Evolutionary conservation across 2,329 filamentous ascomycete species (phyloP).

Genomic region (Chrysoporthe austroafricana): DNA sequence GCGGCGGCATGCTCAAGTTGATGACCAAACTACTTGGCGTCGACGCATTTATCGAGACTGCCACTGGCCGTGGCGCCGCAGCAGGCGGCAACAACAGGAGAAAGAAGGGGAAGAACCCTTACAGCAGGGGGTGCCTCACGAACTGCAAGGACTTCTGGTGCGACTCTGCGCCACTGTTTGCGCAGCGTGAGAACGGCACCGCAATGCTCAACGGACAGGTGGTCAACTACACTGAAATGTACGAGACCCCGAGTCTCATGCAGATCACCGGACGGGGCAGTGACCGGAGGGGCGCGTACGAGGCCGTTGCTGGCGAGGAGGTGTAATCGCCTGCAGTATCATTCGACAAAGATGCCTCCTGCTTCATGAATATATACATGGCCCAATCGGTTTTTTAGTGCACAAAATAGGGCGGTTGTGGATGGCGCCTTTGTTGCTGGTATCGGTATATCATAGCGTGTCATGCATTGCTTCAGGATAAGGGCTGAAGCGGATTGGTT

Average conservation of each 20-base stretch:
- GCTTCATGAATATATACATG: neutral
- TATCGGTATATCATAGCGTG: slow-evolving; percentile 20
- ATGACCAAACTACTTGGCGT: slow-evolving; percentile 87
- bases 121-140: slow-evolving; percentile 77
- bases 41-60: slow-evolving; percentile 92
- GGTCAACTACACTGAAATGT: slow-evolving; percentile 88
- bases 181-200: slow-evolving; percentile 71
- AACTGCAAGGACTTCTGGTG: slow-evolving; percentile 99
- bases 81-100: slow-evolving; percentile 53
- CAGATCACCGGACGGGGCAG: slow-evolving; percentile 43
- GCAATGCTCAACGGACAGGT: slow-evolving; percentile 77
- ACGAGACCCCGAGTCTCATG: slow-evolving; percentile 80
- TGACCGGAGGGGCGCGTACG: slow-evolving; percentile 60
- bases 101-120: slow-evolving; percentile 74
- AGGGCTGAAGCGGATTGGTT: neutral
- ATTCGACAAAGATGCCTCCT: neutral
- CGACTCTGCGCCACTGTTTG: slow-evolving; percentile 82
- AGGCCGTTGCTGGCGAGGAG: slow-evolving; percentile 64
- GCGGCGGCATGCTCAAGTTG: slow-evolving; percentile 71
- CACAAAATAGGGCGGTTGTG: neutral
- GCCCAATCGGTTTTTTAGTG: neutral
- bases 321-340: slow-evolving; percentile 41
- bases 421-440: neutral
- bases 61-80: slow-evolving; percentile 79
- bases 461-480: slow-evolving; percentile 24